Evolutionary conservation across 192 early-diverging fungal species (phyloP).

Genomic region (Dissophora ornata): DNA sequence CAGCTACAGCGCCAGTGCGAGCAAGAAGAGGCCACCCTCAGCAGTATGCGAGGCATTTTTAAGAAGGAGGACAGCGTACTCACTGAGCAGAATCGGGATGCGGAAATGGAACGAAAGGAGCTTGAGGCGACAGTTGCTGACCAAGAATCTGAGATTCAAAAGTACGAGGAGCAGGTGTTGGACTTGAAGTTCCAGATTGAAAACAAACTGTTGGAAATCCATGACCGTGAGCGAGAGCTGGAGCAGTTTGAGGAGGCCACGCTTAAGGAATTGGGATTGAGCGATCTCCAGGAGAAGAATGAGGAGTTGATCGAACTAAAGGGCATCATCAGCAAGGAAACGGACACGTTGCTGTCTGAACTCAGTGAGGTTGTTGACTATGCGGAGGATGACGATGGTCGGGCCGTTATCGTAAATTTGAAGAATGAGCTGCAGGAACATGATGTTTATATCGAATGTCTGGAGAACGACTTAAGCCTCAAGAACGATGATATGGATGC

Average conservation of each 20-base stretch:
- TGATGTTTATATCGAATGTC: slow-evolving; percentile 2
- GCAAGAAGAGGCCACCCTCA: background rate
- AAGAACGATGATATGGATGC: slow-evolving; percentile 4
- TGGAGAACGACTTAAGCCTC: background rate
- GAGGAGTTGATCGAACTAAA: background rate
- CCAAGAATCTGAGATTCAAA: slow-evolving; percentile 14
- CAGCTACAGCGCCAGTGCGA: background rate
- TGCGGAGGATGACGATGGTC: too few relatives aligned
- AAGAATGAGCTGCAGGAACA: slow-evolving; percentile 8
- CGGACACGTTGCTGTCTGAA: background rate
- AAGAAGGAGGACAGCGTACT: slow-evolving; percentile 17
- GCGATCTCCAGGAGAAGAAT: slow-evolving; percentile 3
- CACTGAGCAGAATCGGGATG: slow-evolving; percentile 1
- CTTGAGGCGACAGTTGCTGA: slow-evolving; percentile 2
- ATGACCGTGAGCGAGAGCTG: background rate
- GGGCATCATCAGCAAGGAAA: background rate
- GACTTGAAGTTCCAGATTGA: slow-evolving; percentile 2
- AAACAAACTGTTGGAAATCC: slow-evolving; percentile 5
- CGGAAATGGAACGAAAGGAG: slow-evolving; percentile 9
- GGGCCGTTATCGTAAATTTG: too few relatives aligned
- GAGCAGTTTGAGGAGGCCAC: slow-evolving; percentile 10
- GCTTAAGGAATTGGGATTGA: slow-evolving; percentile 1
- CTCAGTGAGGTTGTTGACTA: too few relatives aligned
- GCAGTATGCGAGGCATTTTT: background rate
- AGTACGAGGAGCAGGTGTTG: slow-evolving; percentile 3